phyloP scores from a whole-genome alignment of 257 asterid genomes.

The Coffea eugenioides region DNA sequence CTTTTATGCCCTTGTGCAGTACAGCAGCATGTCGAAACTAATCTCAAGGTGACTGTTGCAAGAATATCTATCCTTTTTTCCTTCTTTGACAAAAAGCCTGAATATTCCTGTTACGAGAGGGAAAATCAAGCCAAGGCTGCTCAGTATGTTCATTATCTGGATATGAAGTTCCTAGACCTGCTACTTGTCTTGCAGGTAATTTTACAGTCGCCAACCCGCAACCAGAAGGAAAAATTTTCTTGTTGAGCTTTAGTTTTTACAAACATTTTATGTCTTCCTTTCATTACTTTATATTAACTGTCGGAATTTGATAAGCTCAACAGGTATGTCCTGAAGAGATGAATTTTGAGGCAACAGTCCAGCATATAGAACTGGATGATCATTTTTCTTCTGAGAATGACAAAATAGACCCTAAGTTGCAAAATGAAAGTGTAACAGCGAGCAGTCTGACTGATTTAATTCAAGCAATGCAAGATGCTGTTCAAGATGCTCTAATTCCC shows the following conservation, averaged over 20 bases:
- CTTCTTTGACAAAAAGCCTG: slow-evolving; percentile 68
- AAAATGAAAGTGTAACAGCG: slow-evolving; percentile 22
- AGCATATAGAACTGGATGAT: slow-evolving; percentile 69
- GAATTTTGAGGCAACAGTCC: slow-evolving; percentile 61
- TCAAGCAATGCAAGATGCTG: slow-evolving; percentile 61
- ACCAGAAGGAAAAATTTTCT: background rate
- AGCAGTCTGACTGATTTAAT: slow-evolving; percentile 40
- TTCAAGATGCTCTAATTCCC: slow-evolving; percentile 60
- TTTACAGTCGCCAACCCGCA: background rate
- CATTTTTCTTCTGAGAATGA: slow-evolving; percentile 47
- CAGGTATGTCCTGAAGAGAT: slow-evolving; percentile 72
- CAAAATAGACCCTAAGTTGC: slow-evolving; percentile 27
- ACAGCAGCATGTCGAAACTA: slow-evolving; percentile 87
- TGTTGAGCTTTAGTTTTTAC: background rate
- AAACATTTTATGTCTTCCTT: background rate
- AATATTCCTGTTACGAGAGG: slow-evolving; percentile 33
- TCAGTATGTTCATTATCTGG: slow-evolving; percentile 42
- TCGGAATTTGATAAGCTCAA: slow-evolving; percentile 36
- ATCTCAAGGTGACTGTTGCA: slow-evolving; percentile 60
- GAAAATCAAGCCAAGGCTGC: slow-evolving; percentile 37
- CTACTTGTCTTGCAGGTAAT: slow-evolving; percentile 62
- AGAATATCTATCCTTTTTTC: slow-evolving; percentile 64
- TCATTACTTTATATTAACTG: slow-evolving; percentile 27
- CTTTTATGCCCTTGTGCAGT: slow-evolving; percentile 52
- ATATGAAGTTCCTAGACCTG: slow-evolving; percentile 54